Base-by-base conservation (phyloP, 305 asterid species). In the Stenogyne calaminthoides region DNA sequence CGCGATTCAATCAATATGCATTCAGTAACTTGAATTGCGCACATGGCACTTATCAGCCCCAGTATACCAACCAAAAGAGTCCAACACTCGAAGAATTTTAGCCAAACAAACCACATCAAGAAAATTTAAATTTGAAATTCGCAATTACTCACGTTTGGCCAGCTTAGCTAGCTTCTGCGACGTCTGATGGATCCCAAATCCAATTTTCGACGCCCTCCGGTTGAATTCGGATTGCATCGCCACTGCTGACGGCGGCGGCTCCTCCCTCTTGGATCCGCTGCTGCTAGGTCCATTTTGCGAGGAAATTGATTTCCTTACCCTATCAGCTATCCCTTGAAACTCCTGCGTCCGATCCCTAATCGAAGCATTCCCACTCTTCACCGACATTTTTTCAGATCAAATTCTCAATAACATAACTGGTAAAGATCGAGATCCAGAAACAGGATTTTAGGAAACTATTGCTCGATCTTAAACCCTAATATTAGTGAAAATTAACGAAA, bases 91-190 rank as follows among this genome's bases (percentile, higher is more conserved):
- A 63, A 29, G 27, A 65, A 69, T 18, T 20, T 37, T 6, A 54
- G 20, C 47, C 42, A 59, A 29, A 40, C 40, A 56, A 34, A 37
- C 11, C 39, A 18, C 64, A 18, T 9, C 6, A 34, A 59, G 16
- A 51, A 51, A 0, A 63, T 2, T 3, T 19, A 67, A 67, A 59
- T 5, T 55, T 18, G 25, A 0, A 61, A 11, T 9, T 20, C 6
- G 42, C 2, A 46, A 75, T 60, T 7, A 75, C 93, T 80, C 77
- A 94, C 99, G 81, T 84, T 90, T 86, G 4, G 97, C 97, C 74
- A 94, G 96, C 88, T 90, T 90, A 37, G 97, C 81, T 56, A 94
- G 89, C 86, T 91, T 94, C 84, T 90, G 97, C 51, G 98, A 94
- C n/a, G 98, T 90, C 77, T 90, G 96, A 73, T 92, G 97, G 67